phyloP scores from a whole-genome alignment of 1,139 yeast genomes.

The Sugiyamaella neomexicana region DNA sequence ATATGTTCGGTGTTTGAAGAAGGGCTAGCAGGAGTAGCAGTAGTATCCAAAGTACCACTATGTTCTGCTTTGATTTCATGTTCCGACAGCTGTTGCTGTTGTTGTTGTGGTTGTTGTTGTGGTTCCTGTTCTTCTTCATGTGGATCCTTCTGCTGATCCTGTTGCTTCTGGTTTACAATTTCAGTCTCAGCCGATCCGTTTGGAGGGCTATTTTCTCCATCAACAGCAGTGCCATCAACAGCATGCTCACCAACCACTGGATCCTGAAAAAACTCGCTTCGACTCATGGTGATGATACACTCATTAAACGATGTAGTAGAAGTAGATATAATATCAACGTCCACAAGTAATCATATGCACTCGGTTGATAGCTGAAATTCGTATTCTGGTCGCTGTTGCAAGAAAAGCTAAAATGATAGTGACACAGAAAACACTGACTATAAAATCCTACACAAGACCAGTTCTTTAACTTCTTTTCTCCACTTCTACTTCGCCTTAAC shows the following conservation, averaged over 20 bases:
- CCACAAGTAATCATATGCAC: neutral
- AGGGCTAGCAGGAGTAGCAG: conserved; percentile 6
- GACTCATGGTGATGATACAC: conserved; percentile 2
- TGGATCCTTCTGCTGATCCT: too few relatives aligned
- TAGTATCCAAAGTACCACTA: neutral
- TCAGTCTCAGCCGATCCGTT: neutral
- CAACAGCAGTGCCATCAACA: conserved; percentile 1
- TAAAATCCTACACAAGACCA: neutral
- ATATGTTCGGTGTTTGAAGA: neutral
- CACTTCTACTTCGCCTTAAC: neutral
- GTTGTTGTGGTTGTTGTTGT: neutral
- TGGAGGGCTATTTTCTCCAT: neutral
- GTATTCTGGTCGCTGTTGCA: too few relatives aligned
- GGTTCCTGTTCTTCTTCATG: too few relatives aligned
- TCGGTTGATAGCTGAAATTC: too few relatives aligned
- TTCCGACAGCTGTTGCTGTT: neutral
- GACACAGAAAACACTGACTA: too few relatives aligned
- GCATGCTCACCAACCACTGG: neutral
- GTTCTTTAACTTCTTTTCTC: neutral
- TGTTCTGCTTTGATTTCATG: neutral
- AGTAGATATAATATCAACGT: neutral
- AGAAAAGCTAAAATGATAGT: too few relatives aligned
- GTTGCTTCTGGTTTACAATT: neutral
- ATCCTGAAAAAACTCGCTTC: conserved; percentile 6
- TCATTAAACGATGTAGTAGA: neutral